A percentile compares a stretch with the other conserved stretches of the same genome.
phyloP scores from a whole-genome alignment of 495 filamentous ascomycete species.

The Neurospora hispaniola region DNA sequence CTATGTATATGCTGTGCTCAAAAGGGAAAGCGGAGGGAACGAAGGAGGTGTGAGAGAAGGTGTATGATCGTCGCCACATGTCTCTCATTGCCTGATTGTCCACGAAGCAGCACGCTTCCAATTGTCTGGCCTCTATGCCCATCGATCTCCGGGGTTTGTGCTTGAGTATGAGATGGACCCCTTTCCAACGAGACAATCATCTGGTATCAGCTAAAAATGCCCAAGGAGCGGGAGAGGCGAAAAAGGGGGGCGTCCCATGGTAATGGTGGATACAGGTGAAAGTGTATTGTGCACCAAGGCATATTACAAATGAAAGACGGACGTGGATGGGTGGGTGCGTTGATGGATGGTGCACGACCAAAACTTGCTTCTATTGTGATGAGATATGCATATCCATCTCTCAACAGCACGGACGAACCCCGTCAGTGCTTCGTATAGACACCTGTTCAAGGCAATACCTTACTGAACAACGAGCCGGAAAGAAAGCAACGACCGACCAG shows the following conservation, averaged over 20 bases:
- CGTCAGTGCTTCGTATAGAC: conserved; percentile 6
- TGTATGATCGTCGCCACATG: not conserved
- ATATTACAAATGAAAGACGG: not conserved
- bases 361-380: not conserved
- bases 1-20: not conserved
- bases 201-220: not conserved
- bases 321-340: not conserved
- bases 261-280: not conserved
- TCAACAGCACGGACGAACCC: not conserved
- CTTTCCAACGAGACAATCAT: not conserved
- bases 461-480: not conserved
- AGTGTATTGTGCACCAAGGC: not conserved
- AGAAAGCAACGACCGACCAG: not conserved
- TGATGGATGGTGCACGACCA: not conserved
- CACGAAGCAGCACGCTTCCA: not conserved
- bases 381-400: not conserved
- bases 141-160: not conserved
- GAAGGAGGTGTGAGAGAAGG: not conserved
- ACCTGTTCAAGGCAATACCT: conserved; percentile 15
- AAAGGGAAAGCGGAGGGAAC: not conserved
- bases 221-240: not conserved
- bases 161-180: not conserved
- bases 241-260: not conserved
- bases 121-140: not conserved
- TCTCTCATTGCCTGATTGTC: not conserved